Evolutionary conservation across 352 stramenopile species (phyloP), one percentile per base, ranked within the genome.

Genomic region (Globisporangium recalcitrans): DNA sequence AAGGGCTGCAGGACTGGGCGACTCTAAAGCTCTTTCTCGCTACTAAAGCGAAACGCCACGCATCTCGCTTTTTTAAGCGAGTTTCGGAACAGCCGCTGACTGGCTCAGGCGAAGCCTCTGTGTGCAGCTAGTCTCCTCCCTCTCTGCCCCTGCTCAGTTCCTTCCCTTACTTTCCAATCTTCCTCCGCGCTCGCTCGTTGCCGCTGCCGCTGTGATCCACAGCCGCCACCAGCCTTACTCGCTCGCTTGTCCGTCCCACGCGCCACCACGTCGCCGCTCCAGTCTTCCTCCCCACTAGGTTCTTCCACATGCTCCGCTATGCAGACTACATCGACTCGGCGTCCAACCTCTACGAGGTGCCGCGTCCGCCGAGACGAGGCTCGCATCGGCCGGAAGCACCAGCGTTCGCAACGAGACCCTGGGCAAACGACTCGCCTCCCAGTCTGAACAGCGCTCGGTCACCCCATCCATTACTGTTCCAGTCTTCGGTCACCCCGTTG

Each of bases 281-380:
- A 19, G 21, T 47, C 27, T 34, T 44, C 13, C 32, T 29, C 9
- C 11, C 34, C 26, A 9, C 31, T 13, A 14, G 8, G 16, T 7
- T 6, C 16, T 38, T 55, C 57, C 57, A 31, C 10, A 63, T 63
- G 58, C 46, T 63, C 47, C 58, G 46, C 48, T 63, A 63, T 48
- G 46, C 58, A 47, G 47, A 21, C 27, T 36, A 38, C 58, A 51
- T 63, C 32, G 58, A 63, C 22, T 24, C 58, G 11, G 47, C 58
- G 21, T 60, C 68, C 29, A 76, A 76, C 53, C 38, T 62, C 52
- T 76, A 76, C 63, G 69, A 70, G 58, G 58, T 64, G 32, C 65
- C 69, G 10, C 69, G 69, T 36, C 65, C 65, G 19, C 65, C 69
- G 3, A 60, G 69, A 22, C 69, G 69, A 36, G 69, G 69, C 1